Evolutionary conservation across 305 asterid species (phyloP).

Genomic region (Ilex paraguariensis): DNA sequence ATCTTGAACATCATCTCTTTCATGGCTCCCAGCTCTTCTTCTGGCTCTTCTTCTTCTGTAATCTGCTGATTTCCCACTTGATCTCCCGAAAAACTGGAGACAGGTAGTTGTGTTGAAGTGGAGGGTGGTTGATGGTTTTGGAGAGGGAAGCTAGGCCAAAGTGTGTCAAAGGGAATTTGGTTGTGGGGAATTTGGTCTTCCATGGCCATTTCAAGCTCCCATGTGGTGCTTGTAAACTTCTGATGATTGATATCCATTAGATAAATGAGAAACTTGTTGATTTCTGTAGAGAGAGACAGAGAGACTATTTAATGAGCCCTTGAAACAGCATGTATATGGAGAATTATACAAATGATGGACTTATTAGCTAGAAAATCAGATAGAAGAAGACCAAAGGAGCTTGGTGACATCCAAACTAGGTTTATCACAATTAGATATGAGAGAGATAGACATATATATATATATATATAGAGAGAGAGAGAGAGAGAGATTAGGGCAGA

Average conservation of each 20-base stretch:
- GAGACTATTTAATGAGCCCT: conserved; percentile 1
- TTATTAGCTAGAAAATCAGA: too few species aligned
- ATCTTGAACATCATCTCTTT: conserved; percentile 93
- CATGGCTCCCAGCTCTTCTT: conserved; percentile 76
- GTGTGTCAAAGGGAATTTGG: conserved; percentile 17
- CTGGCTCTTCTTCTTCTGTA: conserved; percentile 22
- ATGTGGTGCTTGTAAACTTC: conserved; percentile 19
- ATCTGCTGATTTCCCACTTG: conserved; percentile 3
- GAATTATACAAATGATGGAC: background rate
- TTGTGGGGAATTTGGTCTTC: conserved; percentile 15
- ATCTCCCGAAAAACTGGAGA: background rate
- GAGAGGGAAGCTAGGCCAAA: conserved; percentile 26
- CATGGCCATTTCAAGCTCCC: conserved; percentile 26
- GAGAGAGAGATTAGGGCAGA: too few species aligned
- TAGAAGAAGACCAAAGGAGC: too few species aligned
- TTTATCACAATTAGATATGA: too few species aligned
- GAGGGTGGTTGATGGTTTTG: conserved; percentile 15
- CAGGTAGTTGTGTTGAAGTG: background rate
- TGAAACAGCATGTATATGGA: background rate
- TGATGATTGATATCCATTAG: conserved; percentile 41
- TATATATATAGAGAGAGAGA: too few species aligned
- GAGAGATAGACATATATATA: too few species aligned
- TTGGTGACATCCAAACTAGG: too few species aligned
- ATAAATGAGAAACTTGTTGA: background rate
- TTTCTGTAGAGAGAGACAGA: background rate